Evolutionary conservation across 2,329 filamentous ascomycete genomes (phyloP).

Genomic region (Alternaria burnsii): DNA sequence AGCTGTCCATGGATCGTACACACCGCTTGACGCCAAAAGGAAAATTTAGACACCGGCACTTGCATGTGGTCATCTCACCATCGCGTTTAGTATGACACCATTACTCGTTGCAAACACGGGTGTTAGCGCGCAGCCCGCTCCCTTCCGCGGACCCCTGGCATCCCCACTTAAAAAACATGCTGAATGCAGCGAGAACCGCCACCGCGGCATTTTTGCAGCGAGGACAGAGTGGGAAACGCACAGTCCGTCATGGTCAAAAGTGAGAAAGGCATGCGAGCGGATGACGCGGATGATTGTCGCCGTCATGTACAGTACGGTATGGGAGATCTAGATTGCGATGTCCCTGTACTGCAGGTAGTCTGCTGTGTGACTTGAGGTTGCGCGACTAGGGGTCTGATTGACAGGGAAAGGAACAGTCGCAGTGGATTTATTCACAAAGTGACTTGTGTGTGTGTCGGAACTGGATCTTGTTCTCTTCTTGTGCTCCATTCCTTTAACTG

Average conservation of each 20-base stretch:
- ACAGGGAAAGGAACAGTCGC: not conserved
- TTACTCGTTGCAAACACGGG: not conserved
- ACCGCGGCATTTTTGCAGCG: not conserved
- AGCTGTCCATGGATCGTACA: not conserved
- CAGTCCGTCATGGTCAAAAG: slow-evolving; percentile 27
- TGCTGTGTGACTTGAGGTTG: slow-evolving; percentile 3
- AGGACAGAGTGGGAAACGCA: slow-evolving; percentile 7
- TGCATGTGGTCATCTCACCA: not conserved
- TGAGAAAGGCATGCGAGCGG: slow-evolving; percentile 20
- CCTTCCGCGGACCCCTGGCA: not conserved
- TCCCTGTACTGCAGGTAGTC: slow-evolving; percentile 5
- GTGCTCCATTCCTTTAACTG: not conserved
- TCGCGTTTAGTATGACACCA: not conserved
- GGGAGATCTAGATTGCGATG: slow-evolving; percentile 12
- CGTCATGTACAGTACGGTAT: not conserved
- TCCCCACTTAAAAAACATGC: not conserved
- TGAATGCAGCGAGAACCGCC: slow-evolving; percentile 1
- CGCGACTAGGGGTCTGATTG: not conserved
- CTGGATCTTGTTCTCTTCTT: not conserved
- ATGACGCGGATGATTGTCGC: slow-evolving; percentile 4
- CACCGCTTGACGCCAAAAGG: not conserved
- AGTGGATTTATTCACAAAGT: not conserved
- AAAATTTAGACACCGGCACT: not conserved
- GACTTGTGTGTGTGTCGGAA: not conserved
- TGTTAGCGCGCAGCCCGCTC: not conserved